Conservation (phyloP, 2,329 filamentous ascomycete species). For the Aspergillus udagawae region DNA sequence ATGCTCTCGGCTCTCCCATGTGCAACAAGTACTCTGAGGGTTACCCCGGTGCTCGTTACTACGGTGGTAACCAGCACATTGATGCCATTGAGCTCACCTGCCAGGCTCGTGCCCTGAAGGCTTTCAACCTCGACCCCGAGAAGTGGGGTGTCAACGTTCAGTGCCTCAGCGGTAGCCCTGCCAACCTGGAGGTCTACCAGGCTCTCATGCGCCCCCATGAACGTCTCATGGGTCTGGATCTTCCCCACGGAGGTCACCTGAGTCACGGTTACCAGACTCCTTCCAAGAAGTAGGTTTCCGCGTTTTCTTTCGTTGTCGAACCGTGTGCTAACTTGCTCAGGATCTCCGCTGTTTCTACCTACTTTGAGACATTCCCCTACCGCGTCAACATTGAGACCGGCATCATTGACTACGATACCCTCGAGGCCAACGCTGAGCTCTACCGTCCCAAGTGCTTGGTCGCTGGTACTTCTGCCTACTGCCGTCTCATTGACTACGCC, state of each 20-base stretch:
- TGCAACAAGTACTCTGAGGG: slow-evolving; percentile 99
- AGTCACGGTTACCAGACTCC: slow-evolving; percentile 97
- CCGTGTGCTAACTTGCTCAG: slow-evolving; percentile 30
- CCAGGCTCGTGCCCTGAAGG: slow-evolving; percentile 86
- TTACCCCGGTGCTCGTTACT: slow-evolving; percentile 96
- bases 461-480: slow-evolving; percentile 92
- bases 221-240: slow-evolving; percentile 91
- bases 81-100: slow-evolving; percentile 93
- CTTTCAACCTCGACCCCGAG: slow-evolving; percentile 78
- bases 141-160: slow-evolving; percentile 99
- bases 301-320: not conserved
- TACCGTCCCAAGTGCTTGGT: slow-evolving; percentile 96
- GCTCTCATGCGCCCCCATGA: slow-evolving; percentile 90
- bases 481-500: slow-evolving; percentile 90
- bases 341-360: slow-evolving; percentile 98
- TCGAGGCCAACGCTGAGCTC: slow-evolving; percentile 80
- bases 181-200: slow-evolving; percentile 97
- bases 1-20: slow-evolving; percentile 91
- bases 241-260: slow-evolving; percentile 93
- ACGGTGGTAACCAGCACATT: slow-evolving; percentile 98
- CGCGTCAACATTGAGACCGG: slow-evolving; percentile 85
- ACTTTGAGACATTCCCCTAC: slow-evolving; percentile 98
- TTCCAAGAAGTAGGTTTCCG: slow-evolving; percentile 64
- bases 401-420: slow-evolving; percentile 88
- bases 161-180: slow-evolving; percentile 85